These are phyloP conservation scores for Penicillium sp. DNA, from an alignment of 2,329 filamentous ascomycete genomes.

Conservation along the genomic window DNA sequence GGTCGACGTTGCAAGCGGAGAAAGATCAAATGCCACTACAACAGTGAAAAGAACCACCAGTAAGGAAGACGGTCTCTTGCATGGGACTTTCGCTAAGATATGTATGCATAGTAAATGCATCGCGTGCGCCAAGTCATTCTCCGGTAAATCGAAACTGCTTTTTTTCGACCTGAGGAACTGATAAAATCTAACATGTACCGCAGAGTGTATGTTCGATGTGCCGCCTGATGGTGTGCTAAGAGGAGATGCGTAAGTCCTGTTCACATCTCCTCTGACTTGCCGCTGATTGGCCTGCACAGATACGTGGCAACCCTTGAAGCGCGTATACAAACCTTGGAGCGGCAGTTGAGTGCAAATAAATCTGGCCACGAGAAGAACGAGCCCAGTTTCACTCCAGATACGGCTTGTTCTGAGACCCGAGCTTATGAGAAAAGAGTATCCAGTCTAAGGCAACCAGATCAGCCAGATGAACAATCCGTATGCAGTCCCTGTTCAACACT, in stretches of 20 bases:
- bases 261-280: no score
- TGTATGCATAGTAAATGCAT: not conserved
- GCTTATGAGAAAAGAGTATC: not conserved
- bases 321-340: not conserved
- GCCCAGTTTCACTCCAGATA: not conserved
- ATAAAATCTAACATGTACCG: not conserved
- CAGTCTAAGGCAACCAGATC: not conserved
- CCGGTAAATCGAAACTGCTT: not conserved
- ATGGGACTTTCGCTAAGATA: not conserved
- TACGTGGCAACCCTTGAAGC: not conserved
- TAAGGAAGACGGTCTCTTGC: not conserved
- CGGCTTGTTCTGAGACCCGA: not conserved
- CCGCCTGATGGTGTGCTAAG: not conserved
- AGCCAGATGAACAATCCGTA: not conserved
- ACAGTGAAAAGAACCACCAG: constrained; percentile 1
- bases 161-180: not conserved
- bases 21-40: constrained; percentile 14
- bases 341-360: not conserved
- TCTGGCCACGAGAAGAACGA: not conserved
- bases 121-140: not conserved
- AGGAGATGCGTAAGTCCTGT: not conserved
- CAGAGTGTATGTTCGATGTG: not conserved
- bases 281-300: not conserved
- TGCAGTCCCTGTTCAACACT: not conserved
- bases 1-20: constrained; percentile 13